Evolutionary conservation across 2,329 filamentous ascomycete species (phyloP).

Genomic region (Sporothrix phasma): DNA sequence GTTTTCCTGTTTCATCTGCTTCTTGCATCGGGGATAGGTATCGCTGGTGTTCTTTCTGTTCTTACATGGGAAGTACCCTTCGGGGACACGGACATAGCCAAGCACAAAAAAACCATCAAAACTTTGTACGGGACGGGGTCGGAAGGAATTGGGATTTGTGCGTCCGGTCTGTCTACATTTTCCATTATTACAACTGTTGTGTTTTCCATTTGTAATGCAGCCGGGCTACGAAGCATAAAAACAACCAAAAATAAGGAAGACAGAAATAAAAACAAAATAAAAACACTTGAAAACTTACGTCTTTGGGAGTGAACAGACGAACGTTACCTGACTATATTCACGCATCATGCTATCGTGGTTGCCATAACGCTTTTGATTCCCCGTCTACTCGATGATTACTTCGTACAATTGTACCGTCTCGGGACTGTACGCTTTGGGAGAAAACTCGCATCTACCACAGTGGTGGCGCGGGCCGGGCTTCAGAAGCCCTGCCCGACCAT

Average conservation of each 20-base stretch:
- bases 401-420: too few relatives aligned
- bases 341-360: not conserved
- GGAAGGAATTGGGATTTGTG: conserved; percentile 6
- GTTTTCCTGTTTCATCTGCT: not conserved
- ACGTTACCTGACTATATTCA: too few relatives aligned
- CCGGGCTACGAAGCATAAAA: not conserved
- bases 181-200: not conserved
- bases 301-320: not conserved
- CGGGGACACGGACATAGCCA: not conserved
- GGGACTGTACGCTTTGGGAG: not conserved
- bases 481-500: conserved; percentile 52
- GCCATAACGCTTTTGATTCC: not conserved
- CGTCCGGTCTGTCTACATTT: not conserved
- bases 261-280: conserved; percentile 8
- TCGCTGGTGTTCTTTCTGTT: conserved; percentile 2
- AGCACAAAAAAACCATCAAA: not conserved
- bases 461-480: conserved; percentile 6
- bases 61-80: not conserved
- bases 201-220: not conserved
- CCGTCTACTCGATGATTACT: not conserved
- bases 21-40: not conserved
- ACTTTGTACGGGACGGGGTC: conserved; percentile 1
- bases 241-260: conserved; percentile 6
- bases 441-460: not conserved
- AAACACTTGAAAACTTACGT: conserved; percentile 8